phyloP scores from a whole-genome alignment of 2,329 filamentous ascomycete genomes.

The Ophiocordyceps robertsii region DNA sequence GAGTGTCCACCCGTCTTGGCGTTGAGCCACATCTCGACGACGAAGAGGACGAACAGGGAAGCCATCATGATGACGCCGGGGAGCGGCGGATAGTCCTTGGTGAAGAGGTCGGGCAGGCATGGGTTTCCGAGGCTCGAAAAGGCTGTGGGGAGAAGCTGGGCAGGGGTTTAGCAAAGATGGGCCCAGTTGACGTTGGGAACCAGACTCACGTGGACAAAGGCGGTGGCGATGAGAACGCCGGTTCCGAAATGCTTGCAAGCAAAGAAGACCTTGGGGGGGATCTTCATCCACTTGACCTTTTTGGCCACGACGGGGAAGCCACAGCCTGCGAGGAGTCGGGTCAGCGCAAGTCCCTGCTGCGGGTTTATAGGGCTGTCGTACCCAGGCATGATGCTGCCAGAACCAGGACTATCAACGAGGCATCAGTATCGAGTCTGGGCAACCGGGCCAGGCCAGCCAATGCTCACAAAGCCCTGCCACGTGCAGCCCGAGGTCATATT shows the following conservation, averaged over 20 bases:
- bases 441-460: background rate
- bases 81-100: slow-evolving; percentile 44
- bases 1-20: slow-evolving; percentile 43
- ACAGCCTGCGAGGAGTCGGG: slow-evolving; percentile 17
- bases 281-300: slow-evolving; percentile 44
- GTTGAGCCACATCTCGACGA: slow-evolving; percentile 49
- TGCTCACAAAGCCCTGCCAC: slow-evolving; percentile 16
- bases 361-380: slow-evolving; percentile 1
- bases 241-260: slow-evolving; percentile 56
- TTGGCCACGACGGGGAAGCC: slow-evolving; percentile 39
- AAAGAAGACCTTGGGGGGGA: slow-evolving; percentile 43
- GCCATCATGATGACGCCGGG: slow-evolving; percentile 54
- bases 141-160: slow-evolving; percentile 42
- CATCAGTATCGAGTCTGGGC: background rate
- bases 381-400: slow-evolving; percentile 13
- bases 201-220: slow-evolving; percentile 52
- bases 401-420: slow-evolving; percentile 11
- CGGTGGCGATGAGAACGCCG: slow-evolving; percentile 58
- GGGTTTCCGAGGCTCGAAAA: slow-evolving; percentile 38
- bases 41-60: slow-evolving; percentile 46
- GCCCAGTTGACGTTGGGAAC: too few relatives aligned
- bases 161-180: background rate
- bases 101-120: slow-evolving; percentile 47
- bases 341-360: background rate
- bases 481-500: slow-evolving; percentile 15